Evolutionary conservation across 2,329 filamentous ascomycete genomes (phyloP), one percentile per base, ranked within the genome.

Genomic region (Colletotrichum spinosum): DNA sequence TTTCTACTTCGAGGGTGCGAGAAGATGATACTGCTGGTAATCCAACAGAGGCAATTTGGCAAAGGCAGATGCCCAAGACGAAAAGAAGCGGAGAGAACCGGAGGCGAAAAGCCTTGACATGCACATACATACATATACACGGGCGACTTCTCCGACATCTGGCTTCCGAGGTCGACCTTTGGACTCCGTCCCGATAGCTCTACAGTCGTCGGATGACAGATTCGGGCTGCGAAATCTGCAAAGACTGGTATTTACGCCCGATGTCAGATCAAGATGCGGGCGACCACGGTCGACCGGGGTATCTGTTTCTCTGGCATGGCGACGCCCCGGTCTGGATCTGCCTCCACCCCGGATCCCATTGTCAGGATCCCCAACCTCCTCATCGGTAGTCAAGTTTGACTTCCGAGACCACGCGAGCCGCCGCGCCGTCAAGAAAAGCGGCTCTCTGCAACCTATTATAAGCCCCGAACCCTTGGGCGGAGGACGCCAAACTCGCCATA

Each of bases 311-410:
- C 4, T 25, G 25, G 25, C 25, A 25, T 25, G 25, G 25, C 25
- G 25, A 25, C 25, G 56, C 38, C 41, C 61, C 34, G 45, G 61
- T 12, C 56, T 48, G 51, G 56, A 55, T 53, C 61, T 55, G 17
- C 25, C 50, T 25, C 25, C 25, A 25, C 25, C 10, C 62, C 51
- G 13, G 42, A 44, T 44, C 7, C 11, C 12, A 44, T 13, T 44
- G 42, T 13, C 7, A 44, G 10, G 15, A 12, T 33, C 35, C 25
- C 58, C 52, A 61, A 46, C 62, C 58, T 55, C 62, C 62, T 65
- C 62, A 51, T 65, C 62, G 62, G 62, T 65, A 65, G 62, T 65
- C 62, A 65, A 65, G 58, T 65, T 65, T 65, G 62, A 65, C 38
- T 62, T 62, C 62, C 62, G 62, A 65, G 58, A 49, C 62, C 52